These are phyloP conservation scores for Trametes elegans DNA, from an alignment of 768 basidiomycete species.

Conservation along the genomic window DNA sequence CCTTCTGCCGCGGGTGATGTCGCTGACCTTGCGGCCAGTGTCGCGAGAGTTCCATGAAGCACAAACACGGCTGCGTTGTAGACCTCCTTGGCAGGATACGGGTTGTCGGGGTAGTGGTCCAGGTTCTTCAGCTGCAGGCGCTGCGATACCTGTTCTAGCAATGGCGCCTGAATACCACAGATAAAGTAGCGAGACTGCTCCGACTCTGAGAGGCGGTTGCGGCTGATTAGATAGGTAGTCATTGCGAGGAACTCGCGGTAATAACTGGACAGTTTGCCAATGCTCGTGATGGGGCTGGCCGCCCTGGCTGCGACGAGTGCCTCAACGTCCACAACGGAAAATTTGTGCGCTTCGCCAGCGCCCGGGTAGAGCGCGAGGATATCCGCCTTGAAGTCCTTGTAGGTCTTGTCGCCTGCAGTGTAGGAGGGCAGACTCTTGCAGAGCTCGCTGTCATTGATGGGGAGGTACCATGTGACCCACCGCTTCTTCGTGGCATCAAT, in stretches of 20 bases:
- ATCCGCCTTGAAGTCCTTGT: conserved; percentile 24
- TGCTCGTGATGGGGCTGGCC: too few relatives aligned
- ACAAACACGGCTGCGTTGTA: conserved; percentile 24
- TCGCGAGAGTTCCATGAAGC: too few relatives aligned
- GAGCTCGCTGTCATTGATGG: conserved; percentile 1
- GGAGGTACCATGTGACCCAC: not conserved
- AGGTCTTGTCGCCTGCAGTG: too few relatives aligned
- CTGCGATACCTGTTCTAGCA: too few relatives aligned
- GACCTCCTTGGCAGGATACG: conserved; percentile 23
- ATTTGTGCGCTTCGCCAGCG: conserved; percentile 15
- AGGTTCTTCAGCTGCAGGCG: too few relatives aligned
- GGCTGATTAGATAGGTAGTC: conserved; percentile 21
- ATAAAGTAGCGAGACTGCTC: too few relatives aligned
- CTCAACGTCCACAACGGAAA: conserved; percentile 26
- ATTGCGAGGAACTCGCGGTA: conserved; percentile 25
- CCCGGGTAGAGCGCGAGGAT: conserved; percentile 27
- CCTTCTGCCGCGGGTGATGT: too few relatives aligned
- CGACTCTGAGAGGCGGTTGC: too few relatives aligned
- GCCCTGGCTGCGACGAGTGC: conserved; percentile 21
- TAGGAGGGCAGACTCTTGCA: conserved; percentile 19
- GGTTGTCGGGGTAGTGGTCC: conserved; percentile 28
- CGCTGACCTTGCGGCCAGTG: too few relatives aligned
- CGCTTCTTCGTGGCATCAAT: too few relatives aligned
- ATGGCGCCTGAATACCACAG: too few relatives aligned
- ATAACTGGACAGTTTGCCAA: conserved; percentile 12